These are phyloP conservation scores for Aspergillus hiratsukae DNA, from an alignment of 2,329 filamentous ascomycete genomes.

Conservation along the genomic window DNA sequence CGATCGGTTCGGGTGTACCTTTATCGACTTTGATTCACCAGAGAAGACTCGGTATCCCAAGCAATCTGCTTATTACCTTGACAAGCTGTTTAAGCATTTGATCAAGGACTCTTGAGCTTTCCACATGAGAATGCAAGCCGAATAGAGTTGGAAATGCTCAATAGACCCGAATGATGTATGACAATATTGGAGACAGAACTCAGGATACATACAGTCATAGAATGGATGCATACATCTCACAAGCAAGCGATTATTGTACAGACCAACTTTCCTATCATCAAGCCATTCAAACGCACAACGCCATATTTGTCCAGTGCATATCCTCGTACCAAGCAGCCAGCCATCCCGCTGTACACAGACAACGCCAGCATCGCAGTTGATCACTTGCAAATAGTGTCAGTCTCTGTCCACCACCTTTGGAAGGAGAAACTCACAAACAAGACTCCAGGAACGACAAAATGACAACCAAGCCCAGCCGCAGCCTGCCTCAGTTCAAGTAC, in stretches of 20 bases:
- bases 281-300: background rate
- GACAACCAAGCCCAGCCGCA: background rate
- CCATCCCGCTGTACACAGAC: background rate
- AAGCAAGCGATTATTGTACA: background rate
- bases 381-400: background rate
- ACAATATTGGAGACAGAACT: background rate
- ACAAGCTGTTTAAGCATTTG: conserved; percentile 63
- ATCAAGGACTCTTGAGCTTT: conserved; percentile 33
- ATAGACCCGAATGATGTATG: too few species aligned
- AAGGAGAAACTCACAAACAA: background rate
- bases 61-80: conserved; percentile 69
- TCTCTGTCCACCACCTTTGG: background rate
- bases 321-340: background rate
- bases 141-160: background rate
- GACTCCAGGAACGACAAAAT: background rate
- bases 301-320: background rate
- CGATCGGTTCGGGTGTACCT: conserved; percentile 73
- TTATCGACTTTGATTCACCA: conserved; percentile 68
- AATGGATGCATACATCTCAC: background rate
- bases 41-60: conserved; percentile 68
- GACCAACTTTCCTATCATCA: background rate
- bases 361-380: background rate
- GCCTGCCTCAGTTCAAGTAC: background rate
- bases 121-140: background rate
- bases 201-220: background rate